Evolutionary conservation across 2,329 filamentous ascomycete genomes (phyloP).

Genomic region (Raffaelea ambrosiae): DNA sequence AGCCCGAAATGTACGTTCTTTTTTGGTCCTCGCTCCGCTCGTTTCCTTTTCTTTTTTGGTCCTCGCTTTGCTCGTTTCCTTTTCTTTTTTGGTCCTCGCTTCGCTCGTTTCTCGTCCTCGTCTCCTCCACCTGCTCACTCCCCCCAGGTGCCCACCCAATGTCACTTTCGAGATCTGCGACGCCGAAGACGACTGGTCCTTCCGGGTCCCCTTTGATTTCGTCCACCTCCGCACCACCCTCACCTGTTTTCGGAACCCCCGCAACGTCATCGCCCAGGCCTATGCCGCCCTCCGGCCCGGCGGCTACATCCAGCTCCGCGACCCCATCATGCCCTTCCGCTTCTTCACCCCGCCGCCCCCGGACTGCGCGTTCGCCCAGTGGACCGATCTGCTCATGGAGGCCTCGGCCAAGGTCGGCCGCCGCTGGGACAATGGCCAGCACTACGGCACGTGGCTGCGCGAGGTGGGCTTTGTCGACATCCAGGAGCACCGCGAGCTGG

Average conservation of each 20-base stretch:
- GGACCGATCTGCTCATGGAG: constrained; percentile 14
- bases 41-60: neutral
- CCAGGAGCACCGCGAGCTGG: constrained; percentile 12
- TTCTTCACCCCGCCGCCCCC: constrained; percentile 15
- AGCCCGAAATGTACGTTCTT: constrained; percentile 10
- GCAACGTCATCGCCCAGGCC: constrained; percentile 13
- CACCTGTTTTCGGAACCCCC: constrained; percentile 16
- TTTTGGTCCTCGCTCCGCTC: constrained; percentile 3
- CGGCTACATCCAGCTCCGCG: constrained; percentile 18
- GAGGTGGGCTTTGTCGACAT: constrained; percentile 16
- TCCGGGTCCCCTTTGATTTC: constrained; percentile 15
- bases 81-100: neutral
- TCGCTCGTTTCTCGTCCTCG: neutral
- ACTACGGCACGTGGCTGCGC: constrained; percentile 14
- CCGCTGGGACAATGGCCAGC: constrained; percentile 14
- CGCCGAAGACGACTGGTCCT: constrained; percentile 18
- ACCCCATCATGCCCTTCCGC: constrained; percentile 17
- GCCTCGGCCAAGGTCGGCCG: constrained; percentile 14
- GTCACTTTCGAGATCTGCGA: constrained; percentile 19
- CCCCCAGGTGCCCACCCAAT: constrained; percentile 17
- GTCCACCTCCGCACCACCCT: constrained; percentile 18
- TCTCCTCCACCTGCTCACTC: no score
- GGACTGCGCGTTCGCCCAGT: constrained; percentile 15
- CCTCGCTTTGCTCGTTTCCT: neutral
- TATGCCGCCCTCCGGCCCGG: constrained; percentile 13